Percentiles rank a stretch among this genome's conserved stretches.
phyloP scores from a whole-genome alignment of 2,329 filamentous ascomycete species.

The Colletotrichum tanaceti region DNA sequence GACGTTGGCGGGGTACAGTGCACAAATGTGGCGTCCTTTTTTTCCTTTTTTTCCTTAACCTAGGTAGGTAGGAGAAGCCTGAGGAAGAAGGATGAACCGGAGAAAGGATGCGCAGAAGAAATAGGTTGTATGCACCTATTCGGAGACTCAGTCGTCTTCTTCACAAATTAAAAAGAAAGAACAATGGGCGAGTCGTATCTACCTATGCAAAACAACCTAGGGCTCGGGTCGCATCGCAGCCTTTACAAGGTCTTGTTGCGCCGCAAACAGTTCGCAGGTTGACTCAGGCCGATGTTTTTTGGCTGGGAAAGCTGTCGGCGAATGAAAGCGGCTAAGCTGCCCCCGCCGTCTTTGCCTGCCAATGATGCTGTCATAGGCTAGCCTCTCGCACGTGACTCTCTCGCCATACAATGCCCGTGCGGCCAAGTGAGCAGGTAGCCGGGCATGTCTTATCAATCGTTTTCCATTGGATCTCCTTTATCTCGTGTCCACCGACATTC shows the following conservation, averaged over 20 bases:
- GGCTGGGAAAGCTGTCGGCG: conserved; percentile 14
- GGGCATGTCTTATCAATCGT: conserved; percentile 1
- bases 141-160: background rate
- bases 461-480: conserved; percentile 6
- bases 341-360: conserved; percentile 7
- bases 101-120: background rate
- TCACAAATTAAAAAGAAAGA: background rate
- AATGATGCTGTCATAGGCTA: conserved; percentile 18
- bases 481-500: background rate
- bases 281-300: conserved; percentile 39
- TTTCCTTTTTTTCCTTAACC: background rate
- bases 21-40: conserved; percentile 10
- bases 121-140: background rate
- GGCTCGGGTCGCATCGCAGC: conserved; percentile 17
- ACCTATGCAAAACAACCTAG: background rate
- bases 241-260: conserved; percentile 5
- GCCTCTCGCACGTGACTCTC: conserved; percentile 27
- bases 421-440: background rate
- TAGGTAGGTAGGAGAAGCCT: background rate
- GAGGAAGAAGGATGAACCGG: background rate
- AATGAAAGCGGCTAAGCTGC: conserved; percentile 33
- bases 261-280: conserved; percentile 13
- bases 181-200: background rate
- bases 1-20: conserved; percentile 39
- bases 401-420: conserved; percentile 1